Base-by-base conservation (phyloP, 306 rosid species). In the Chamaecrista fasciculata region DNA sequence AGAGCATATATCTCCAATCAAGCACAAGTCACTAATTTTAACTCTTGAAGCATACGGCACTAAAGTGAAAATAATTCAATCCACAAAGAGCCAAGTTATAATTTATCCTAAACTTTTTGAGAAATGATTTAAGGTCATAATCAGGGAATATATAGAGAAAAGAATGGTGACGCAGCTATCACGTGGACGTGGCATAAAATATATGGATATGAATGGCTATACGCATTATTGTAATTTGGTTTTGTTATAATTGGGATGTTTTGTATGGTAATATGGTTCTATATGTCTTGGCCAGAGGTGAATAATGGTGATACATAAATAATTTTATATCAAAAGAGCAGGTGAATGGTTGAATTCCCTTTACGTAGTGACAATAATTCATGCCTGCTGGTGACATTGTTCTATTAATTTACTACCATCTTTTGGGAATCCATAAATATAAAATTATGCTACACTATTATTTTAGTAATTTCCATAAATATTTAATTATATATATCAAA, bases 361-460 rank as follows among this genome's bases (percentile, higher is more conserved):
- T 69, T 61, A 71, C 56, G 71, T 69, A 46, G 56, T 82, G 79
- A 77, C 83, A 61, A 80, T 75, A 29, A 29, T 33, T n/a, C n/a
- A n/a, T 75, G 76, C 75, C 63, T 50, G 48, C 57, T 69, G 76
- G 69, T 53, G 21, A 60, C 81, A 78, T 79, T 63, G 82, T 80
- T 78, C 78, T 74, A 69, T 73, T 74, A 67, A 61, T 3, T 3
- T 33, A 33, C 10, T 10, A 37, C 76, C 81, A 79, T 57, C 46
- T 72, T 26, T 51, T 15, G 58, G 71, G 67, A 69, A 59, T 60
- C 31, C 37, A 67, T 43, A 37, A 10, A 33, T 28, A 28, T 33
- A 34, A 34, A 53, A 18, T 15, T 29, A 26, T 37, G 62, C 25
- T 33, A 19, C 6, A 33, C 5, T 29, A 29, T 29, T 5, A 2